Evolutionary conservation across 441 rosid species (phyloP), one percentile per base, ranked within the genome.

Genomic region (Jatropha podagrica): DNA sequence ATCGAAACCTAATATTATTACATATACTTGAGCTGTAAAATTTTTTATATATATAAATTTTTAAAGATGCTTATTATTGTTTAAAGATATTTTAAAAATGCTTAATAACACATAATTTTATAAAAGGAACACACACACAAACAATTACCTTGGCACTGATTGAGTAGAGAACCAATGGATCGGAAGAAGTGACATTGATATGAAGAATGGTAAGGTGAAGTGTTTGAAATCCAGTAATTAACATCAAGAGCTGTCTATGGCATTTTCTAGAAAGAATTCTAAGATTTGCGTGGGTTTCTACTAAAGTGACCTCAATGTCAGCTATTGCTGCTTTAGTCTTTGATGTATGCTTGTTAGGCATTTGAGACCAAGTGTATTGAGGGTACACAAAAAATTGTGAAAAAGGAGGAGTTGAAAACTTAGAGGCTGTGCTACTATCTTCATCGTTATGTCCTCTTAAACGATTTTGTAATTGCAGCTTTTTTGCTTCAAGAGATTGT

Each of bases 271-370:
- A 85, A 66, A 92, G 86, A 78, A 94, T 91, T 81, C 92, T 82
- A 32, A 94, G 77, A 82, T 81, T 94, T 75, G 98, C 98, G 79
- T 88, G 97, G 2, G 92, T 89, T 86, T 91, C 96, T 41, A 92
- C 86, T 73, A 94, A 74, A n/a, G 91, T 94, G 32, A 88, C 98
- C 85, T 94, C 97, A 18, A 94, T 79, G 74, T 92, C 96, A 37
- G 93, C 96, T 38, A 81, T 74, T 20, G 87, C 78, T 10, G 81
- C 86, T 71, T 82, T 81, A 12, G 81, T 80, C 54, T 77, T 83
- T 42, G 90, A 84, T 62, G 84, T 74, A 48, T 76, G 80, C 55
- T 87, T 88, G 70, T 66, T 81, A 38, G 88, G 87, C 60, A 76
- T 55, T 76, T 88, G 93, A 81, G 81, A 85, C 77, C 90, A 84